phyloP scores from a whole-genome alignment of 495 filamentous ascomycete genomes.

The Lasiosphaeris hirsuta region DNA sequence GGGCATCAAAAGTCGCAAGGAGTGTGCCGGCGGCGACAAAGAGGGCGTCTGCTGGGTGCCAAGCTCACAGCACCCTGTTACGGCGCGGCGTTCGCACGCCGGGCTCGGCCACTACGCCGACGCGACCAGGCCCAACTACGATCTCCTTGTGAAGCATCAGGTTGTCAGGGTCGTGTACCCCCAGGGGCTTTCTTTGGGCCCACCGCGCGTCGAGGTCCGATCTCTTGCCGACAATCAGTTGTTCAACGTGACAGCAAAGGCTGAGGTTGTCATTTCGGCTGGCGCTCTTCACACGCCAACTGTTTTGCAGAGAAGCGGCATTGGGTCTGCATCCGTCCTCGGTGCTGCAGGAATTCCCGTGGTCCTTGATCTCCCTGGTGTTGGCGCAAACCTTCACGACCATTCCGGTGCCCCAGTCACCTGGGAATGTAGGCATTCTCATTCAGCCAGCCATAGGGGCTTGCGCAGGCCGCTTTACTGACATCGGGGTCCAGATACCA shows the following conservation, averaged over 20 bases:
- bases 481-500: slow-evolving; percentile 4
- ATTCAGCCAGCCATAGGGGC: neutral
- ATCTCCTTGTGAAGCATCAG: slow-evolving; percentile 16
- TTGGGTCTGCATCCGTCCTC: slow-evolving; percentile 17
- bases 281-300: slow-evolving; percentile 19
- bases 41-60: slow-evolving; percentile 28
- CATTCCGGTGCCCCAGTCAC: slow-evolving; percentile 17
- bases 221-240: too few relatives aligned
- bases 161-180: too few relatives aligned
- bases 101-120: slow-evolving; percentile 35
- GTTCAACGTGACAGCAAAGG: too few relatives aligned
- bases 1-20: slow-evolving; percentile 10
- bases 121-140: slow-evolving; percentile 32
- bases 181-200: too few relatives aligned
- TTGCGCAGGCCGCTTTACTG: neutral
- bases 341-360: slow-evolving; percentile 8
- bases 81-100: slow-evolving; percentile 33
- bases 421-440: slow-evolving; percentile 5
- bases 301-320: slow-evolving; percentile 23
- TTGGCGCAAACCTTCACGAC: slow-evolving; percentile 26
- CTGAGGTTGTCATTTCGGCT: slow-evolving; percentile 15
- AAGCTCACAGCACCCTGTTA: slow-evolving; percentile 27
- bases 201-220: too few relatives aligned
- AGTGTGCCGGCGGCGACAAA: slow-evolving; percentile 23
- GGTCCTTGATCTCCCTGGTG: slow-evolving; percentile 22